Evolutionary conservation across 2,329 filamentous ascomycete species (phyloP).

Genomic region (Epichloe sp.): DNA sequence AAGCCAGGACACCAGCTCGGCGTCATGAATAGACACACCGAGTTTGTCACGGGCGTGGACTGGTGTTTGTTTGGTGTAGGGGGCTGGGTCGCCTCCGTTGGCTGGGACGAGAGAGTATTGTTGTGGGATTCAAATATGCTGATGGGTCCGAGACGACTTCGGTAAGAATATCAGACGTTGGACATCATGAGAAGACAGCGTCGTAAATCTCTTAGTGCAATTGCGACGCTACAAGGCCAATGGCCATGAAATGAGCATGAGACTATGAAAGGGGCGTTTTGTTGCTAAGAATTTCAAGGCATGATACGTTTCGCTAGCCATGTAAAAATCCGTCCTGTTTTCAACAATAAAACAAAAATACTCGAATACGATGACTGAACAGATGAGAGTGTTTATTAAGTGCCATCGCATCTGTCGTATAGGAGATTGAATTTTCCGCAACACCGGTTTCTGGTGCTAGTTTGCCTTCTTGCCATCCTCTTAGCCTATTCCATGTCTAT

Average conservation of each 20-base stretch:
- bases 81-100: constrained; percentile 88
- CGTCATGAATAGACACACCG: constrained; percentile 83
- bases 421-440: constrained; percentile 2
- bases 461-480: background rate
- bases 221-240: background rate
- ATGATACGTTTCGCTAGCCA: background rate
- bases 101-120: constrained; percentile 85
- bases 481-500: background rate
- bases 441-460: background rate
- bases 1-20: constrained; percentile 60
- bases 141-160: constrained; percentile 16
- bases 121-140: constrained; percentile 74
- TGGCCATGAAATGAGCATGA: background rate
- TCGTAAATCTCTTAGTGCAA: no score
- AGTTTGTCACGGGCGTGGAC: constrained; percentile 92
- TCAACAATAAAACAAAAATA: background rate
- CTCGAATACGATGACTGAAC: background rate
- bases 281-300: background rate
- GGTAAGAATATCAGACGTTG: background rate
- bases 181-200: background rate
- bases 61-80: constrained; percentile 96
- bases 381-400: background rate
- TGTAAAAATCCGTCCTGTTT: background rate
- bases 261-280: background rate
- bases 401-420: background rate